Evolutionary conservation across 148 eudicot genomes (phyloP), one percentile per base, ranked within the genome.

Genomic region (Simmondsia chinensis): DNA sequence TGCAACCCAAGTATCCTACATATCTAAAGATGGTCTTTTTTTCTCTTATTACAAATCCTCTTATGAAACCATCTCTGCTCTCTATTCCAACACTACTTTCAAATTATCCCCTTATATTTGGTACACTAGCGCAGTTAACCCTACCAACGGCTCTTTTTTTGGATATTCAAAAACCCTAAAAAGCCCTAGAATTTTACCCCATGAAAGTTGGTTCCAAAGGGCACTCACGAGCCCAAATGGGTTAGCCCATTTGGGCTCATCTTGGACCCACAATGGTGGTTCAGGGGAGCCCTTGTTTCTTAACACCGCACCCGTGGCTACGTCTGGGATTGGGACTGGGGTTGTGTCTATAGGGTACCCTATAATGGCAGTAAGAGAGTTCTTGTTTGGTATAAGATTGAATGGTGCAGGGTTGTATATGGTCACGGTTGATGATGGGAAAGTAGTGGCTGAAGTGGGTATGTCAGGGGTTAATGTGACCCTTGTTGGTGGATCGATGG

Each of bases 261-360:
- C 42, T 19, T 77, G 75, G 82, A 42, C 37, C 10, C 26, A 33
- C 12, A 39, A 23, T n/a, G 31, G 32, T 8, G 21, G 17, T n/a
- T n/a, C n/a, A 11, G 36, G 17, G 0, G 57, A 43, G 33, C 46
- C 40, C 33, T 21, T 67, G 1, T 37, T 80, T 26, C 32, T 62
- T 7, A 72, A 61, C 34, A 63, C 69, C 2, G 69, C 57, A n/a
- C n/a, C n/a, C n/a, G 15, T 42, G 43, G 20, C 11, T 75, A 53
- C 57, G 53, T n/a, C n/a, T n/a, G n/a, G n/a, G n/a, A n/a, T n/a
- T 24, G 35, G 39, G 32, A 50, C 5, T 7, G 78, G 77, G 30
- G 72, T 29, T 1, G 18, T 81, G 5, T 77, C 95, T 19, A 15
- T 85, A 24, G 91, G 83, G 52, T 77, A 64, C 46, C 20, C 69